Evolutionary conservation across 1,139 yeast genomes (phyloP), one percentile per base, ranked within the genome.

Genomic region (Blastobotrys persicus): DNA sequence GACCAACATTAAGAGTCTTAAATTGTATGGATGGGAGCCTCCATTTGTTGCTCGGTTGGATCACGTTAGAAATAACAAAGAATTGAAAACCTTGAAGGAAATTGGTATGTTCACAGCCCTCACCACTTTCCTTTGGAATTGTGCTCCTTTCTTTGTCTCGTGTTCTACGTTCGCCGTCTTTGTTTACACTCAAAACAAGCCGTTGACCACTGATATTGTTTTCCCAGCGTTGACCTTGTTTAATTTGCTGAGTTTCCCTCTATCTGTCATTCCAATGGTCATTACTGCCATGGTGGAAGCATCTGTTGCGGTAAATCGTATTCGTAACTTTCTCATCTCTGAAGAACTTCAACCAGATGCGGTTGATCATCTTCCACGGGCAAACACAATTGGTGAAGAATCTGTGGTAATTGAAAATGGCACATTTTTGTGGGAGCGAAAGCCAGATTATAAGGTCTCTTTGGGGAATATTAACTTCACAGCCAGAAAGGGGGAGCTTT

Each of bases 221-320:
- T 92, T 92, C 79, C 97, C 99, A 12, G 96, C 98, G 1, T 76
- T 92, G 57, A 79, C 97, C 1, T 75, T 92, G 57, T 68, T 69
- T 62, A 92, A 91, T 66, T 73, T 92, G 63, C 76, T 92, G 54
- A 78, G 85, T 2, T 92, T 94, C 79, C 98, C 99, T 46, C 76
- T 92, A 57, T 92, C 95, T n/a, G 86, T 88, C 38, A 77, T 92
- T 55, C 98, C 98, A 42, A 88, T 83, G 80, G 94, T 92, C 16
- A 81, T 92, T 55, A 84, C 96, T 23, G 78, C 88, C 47, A 70
- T 88, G 50, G 84, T 92, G 53, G 98, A 92, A 68, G 91, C 97
- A 1, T 86, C 88, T 58, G 98, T 92, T 46, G 92, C 98, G 5
- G 68, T 88, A 47, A 73, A 75, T 11, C 83, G 98, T 75, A 77